Conservation (phyloP, 768 basidiomycete species). For the Leccinum disarticulatum region DNA sequence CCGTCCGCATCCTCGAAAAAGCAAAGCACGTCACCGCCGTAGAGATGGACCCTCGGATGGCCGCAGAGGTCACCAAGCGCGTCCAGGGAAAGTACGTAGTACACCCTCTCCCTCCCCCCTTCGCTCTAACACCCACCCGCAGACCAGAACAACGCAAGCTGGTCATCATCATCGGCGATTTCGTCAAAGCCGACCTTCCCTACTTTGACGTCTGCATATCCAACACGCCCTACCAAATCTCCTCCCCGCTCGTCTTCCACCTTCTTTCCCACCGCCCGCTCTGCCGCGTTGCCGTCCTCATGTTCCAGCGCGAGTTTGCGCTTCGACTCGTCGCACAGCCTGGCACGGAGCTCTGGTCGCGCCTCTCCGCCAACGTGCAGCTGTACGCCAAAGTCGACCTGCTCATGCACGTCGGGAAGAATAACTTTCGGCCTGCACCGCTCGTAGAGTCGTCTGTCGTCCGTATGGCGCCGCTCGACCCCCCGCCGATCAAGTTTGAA, state of each 20-base stretch:
- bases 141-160: slow-evolving; percentile 96
- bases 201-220: slow-evolving; percentile 99
- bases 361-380: slow-evolving; percentile 95
- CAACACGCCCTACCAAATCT: slow-evolving; percentile 99
- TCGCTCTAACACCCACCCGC: background rate
- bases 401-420: slow-evolving; percentile 94
- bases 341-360: slow-evolving; percentile 84
- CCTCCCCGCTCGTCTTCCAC: slow-evolving; percentile 95
- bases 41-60: slow-evolving; percentile 99
- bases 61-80: slow-evolving; percentile 93
- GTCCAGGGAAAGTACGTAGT: slow-evolving; percentile 97
- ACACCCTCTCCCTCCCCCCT: background rate
- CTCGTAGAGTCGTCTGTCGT: slow-evolving; percentile 93
- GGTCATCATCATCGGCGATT: slow-evolving; percentile 94
- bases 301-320: slow-evolving; percentile 99
- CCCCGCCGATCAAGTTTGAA: slow-evolving; percentile 92
- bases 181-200: slow-evolving; percentile 96
- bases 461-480: slow-evolving; percentile 87
- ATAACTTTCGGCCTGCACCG: slow-evolving; percentile 95
- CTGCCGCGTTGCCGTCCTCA: slow-evolving; percentile 92
- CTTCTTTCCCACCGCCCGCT: slow-evolving; percentile 94
- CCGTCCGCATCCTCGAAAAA: slow-evolving; percentile 89
- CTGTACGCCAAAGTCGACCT: slow-evolving; percentile 96
- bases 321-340: slow-evolving; percentile 87
- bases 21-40: slow-evolving; percentile 91